These are phyloP conservation scores for Cubamyces lactineus DNA, from an alignment of 768 basidiomycete species.

Conservation along the genomic window DNA sequence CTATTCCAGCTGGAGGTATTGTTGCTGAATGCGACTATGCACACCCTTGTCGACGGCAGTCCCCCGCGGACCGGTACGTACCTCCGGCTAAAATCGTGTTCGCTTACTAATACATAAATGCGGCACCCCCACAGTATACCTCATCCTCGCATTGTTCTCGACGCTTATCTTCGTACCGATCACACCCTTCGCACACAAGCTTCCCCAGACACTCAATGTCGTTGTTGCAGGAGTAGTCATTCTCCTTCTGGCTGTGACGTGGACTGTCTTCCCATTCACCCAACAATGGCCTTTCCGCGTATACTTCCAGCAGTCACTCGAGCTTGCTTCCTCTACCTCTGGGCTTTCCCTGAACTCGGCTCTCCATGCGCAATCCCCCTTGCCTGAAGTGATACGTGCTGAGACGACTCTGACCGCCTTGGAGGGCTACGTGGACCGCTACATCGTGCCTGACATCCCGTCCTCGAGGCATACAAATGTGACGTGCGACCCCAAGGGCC, in stretches of 20 bases:
- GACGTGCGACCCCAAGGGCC: slow-evolving; percentile 28
- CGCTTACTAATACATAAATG: too few species aligned
- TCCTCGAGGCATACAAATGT: slow-evolving; percentile 47
- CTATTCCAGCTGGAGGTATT: slow-evolving; percentile 54
- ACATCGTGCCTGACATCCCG: slow-evolving; percentile 54
- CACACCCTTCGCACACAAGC: slow-evolving; percentile 63
- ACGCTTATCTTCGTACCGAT: slow-evolving; percentile 60
- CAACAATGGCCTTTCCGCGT: slow-evolving; percentile 64
- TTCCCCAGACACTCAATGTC: slow-evolving; percentile 44
- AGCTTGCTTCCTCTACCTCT: slow-evolving; percentile 36
- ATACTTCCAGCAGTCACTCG: slow-evolving; percentile 67
- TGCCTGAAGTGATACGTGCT: slow-evolving; percentile 32
- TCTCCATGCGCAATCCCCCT: neutral
- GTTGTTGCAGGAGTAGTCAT: slow-evolving; percentile 46
- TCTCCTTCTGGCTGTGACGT: slow-evolving; percentile 33
- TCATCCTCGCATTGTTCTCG: slow-evolving; percentile 46
- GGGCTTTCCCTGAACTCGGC: slow-evolving; percentile 1
- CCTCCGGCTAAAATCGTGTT: too few species aligned
- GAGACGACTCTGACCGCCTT: slow-evolving; percentile 52
- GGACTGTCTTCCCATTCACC: slow-evolving; percentile 63
- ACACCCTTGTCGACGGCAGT: slow-evolving; percentile 68
- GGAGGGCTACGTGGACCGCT: slow-evolving; percentile 43
- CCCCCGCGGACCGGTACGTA: slow-evolving; percentile 51
- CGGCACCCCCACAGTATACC: slow-evolving; percentile 59
- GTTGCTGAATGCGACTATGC: slow-evolving; percentile 49